phyloP scores from a whole-genome alignment of 805 yeast genomes.

The Helenozyma baotianmanensis region DNA sequence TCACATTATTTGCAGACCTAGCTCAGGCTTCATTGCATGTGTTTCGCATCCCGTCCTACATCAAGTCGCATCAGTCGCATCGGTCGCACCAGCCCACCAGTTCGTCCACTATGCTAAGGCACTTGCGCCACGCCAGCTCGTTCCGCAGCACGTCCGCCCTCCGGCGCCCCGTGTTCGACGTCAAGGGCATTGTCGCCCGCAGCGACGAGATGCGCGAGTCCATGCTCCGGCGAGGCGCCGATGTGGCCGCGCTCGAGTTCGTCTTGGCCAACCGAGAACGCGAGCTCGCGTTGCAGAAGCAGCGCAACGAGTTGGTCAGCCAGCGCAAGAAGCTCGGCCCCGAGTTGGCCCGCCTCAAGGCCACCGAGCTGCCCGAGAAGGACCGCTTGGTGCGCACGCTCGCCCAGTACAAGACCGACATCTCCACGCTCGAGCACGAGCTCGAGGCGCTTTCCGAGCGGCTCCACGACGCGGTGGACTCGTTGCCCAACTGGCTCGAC shows the following conservation, averaged over 20 bases:
- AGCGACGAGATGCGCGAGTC: slow-evolving; percentile 22
- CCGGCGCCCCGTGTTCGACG: slow-evolving; percentile 12
- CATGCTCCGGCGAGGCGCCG: slow-evolving; percentile 24
- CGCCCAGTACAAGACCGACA: slow-evolving; percentile 19
- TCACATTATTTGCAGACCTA: too few species aligned
- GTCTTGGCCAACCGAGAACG: slow-evolving; percentile 21
- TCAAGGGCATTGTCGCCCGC: slow-evolving; percentile 11
- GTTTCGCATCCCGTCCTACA: too few species aligned
- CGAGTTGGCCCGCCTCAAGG: slow-evolving; percentile 21
- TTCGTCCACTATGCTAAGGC: background rate
- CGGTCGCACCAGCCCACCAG: too few species aligned
- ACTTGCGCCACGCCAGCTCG: slow-evolving; percentile 10
- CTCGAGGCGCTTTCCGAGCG: slow-evolving; percentile 27
- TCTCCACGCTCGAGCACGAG: slow-evolving; percentile 24
- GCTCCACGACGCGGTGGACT: slow-evolving; percentile 39
- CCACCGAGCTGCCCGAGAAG: slow-evolving; percentile 4
- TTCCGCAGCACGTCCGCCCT: slow-evolving; percentile 15
- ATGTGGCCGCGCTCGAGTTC: slow-evolving; percentile 19
- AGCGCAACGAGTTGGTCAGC: slow-evolving; percentile 24
- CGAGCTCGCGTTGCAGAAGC: slow-evolving; percentile 19
- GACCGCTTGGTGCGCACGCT: slow-evolving; percentile 15
- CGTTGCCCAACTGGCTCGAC: slow-evolving; percentile 62
- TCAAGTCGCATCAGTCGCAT: too few species aligned
- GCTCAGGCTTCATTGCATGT: too few species aligned
- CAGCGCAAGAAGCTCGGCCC: slow-evolving; percentile 26